A percentile compares a stretch with the other conserved stretches of the same genome.
These are phyloP conservation scores for Hericium rajendrae DNA, from an alignment of 768 basidiomycete species.

Conservation along the genomic window DNA sequence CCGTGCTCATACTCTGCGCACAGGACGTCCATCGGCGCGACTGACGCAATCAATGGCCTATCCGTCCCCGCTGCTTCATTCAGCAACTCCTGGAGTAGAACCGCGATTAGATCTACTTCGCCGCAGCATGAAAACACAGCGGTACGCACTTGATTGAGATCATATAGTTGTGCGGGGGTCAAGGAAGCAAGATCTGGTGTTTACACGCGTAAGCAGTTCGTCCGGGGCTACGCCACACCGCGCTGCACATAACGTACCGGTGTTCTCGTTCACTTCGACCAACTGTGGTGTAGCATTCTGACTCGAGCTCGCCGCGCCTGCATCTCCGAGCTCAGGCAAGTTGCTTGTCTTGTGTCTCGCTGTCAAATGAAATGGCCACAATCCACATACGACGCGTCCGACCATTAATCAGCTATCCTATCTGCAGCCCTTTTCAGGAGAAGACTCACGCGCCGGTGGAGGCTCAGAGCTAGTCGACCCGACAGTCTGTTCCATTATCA, in stretches of 20 bases:
- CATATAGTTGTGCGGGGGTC: slow-evolving; percentile 26
- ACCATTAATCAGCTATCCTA: not conserved
- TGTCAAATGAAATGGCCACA: slow-evolving; percentile 1
- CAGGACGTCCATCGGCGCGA: slow-evolving; percentile 43
- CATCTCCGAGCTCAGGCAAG: slow-evolving; percentile 17
- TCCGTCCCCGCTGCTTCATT: slow-evolving; percentile 27
- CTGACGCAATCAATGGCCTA: slow-evolving; percentile 45
- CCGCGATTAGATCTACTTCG: not conserved
- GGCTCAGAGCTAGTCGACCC: not conserved
- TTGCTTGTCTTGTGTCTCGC: slow-evolving; percentile 16
- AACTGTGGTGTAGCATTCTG: not conserved
- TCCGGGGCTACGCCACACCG: not conserved
- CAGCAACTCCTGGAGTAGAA: slow-evolving; percentile 24
- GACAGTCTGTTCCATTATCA: not conserved
- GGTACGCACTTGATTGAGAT: slow-evolving; percentile 29
- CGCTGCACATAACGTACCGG: slow-evolving; percentile 7
- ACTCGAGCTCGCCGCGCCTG: not conserved
- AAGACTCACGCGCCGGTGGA: no score
- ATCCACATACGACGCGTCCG: not conserved
- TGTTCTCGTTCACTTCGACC: slow-evolving; percentile 6
- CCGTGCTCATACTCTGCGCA: slow-evolving; percentile 61
- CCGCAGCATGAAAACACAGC: not conserved
- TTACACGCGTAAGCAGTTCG: not conserved
- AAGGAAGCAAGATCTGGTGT: slow-evolving; percentile 25
- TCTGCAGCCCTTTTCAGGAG: not conserved